Base-by-base conservation (phyloP, 1,139 yeast species). In the Spathaspora sp. region DNA sequence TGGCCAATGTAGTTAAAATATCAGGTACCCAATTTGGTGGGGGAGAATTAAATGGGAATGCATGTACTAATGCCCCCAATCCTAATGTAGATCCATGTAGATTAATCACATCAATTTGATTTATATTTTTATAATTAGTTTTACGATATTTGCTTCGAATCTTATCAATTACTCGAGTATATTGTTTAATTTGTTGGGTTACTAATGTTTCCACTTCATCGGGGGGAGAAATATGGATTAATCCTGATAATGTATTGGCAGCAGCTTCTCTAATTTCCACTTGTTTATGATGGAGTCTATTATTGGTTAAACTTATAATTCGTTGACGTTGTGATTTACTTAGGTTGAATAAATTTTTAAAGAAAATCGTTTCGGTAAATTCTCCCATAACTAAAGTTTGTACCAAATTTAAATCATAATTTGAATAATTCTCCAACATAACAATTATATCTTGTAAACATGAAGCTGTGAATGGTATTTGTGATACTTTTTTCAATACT, bases 11-110 rank as follows among this genome's bases (percentile, higher is more conserved):
- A 0, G 89, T 78, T 51, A 95, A 72, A 24, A 89, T 79, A 15
- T 73, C 71, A 1, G 98, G 97, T 20, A 93, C 77, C 98, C 98
- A 95, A 42, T 57, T 51, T 3, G 99, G 99, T 2, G 96, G 95
- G 0, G 99, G 99, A 2, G 96, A 86, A 7, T 78, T 74, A 60
- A 89, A 93, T 2, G 98, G 93, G 67, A 87, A 93, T 0, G 99
- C 98, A 47, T 87, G 84, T 2, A 93, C 82, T 39, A 93, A 70
- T 0, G 98, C 87, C 3, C 98, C 96, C 10, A 93, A 70, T 0
- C 98, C 98, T 24, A 95, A 70, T 0, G 93, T 86, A 2, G 97
- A 91, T 2, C 95, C 96, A 60, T 93, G 99, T 7, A 91, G 68
- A 10, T 68, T 64, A 10, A 78, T 68, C 2, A 67, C 57, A 50